A percentile compares a stretch with the other conserved stretches of the same genome.
Evolutionary conservation across 176 grass and related monocot genomes (phyloP).

Genomic region (Paspalum notatum): DNA sequence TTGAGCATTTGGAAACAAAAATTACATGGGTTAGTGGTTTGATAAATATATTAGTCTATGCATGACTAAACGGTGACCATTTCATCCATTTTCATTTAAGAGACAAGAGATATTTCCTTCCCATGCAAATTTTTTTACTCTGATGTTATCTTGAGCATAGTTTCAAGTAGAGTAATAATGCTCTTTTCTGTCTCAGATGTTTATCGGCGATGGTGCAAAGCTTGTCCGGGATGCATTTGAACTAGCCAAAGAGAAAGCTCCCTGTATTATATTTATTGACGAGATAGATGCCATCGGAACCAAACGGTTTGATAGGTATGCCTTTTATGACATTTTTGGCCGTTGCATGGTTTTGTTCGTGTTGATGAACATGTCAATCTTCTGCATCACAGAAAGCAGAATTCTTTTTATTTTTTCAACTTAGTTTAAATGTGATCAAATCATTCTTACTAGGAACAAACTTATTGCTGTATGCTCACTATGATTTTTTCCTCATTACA

Average conservation of each 20-base stretch:
- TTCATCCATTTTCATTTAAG: background rate
- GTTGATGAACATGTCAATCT: background rate
- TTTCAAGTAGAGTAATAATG: constrained; percentile 8
- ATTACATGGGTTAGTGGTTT: background rate
- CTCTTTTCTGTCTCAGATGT: constrained; percentile 60
- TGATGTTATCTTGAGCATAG: constrained; percentile 19
- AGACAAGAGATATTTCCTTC: background rate
- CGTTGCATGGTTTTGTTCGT: background rate
- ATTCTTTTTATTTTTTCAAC: background rate
- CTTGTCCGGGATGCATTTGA: constrained; percentile 93
- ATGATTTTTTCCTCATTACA: constrained; percentile 36
- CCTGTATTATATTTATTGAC: constrained; percentile 94
- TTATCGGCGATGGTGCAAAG: constrained; percentile 94
- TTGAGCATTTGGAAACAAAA: background rate
- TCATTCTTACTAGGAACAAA: background rate
- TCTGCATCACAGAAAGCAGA: background rate
- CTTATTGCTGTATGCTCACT: constrained; percentile 12
- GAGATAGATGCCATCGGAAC: constrained; percentile 97
- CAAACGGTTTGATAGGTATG: constrained; percentile 86
- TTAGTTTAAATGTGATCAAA: background rate
- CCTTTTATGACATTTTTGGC: background rate
- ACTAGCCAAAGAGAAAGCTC: constrained; percentile 92
- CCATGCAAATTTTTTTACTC: background rate
- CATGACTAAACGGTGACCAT: background rate
- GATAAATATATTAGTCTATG: background rate